These are phyloP conservation scores for Ilex aquifolium DNA, from an alignment of 257 asterid species.

Conservation along the genomic window DNA sequence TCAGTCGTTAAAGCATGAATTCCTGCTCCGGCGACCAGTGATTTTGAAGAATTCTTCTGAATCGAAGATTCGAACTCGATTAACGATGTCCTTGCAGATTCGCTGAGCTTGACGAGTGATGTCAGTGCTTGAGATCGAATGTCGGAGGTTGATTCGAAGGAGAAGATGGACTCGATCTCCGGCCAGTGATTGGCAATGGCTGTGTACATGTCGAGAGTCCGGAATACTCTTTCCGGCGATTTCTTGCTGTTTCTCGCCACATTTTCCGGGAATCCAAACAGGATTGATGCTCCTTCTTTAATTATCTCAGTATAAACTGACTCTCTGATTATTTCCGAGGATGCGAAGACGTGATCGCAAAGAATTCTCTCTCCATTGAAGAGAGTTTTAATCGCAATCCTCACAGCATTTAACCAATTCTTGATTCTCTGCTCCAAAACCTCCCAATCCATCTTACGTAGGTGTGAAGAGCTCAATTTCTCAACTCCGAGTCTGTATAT, in stretches of 20 bases:
- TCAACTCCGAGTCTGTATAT: too few species aligned
- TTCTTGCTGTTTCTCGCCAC: not conserved
- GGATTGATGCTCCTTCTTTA: not conserved
- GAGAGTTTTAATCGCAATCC: not conserved
- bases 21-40: not conserved
- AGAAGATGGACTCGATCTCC: not conserved
- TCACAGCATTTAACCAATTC: not conserved
- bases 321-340: not conserved
- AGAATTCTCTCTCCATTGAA: not conserved
- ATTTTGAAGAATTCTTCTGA: not conserved
- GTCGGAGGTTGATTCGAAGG: not conserved
- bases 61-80: not conserved
- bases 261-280: not conserved
- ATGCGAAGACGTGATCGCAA: not conserved
- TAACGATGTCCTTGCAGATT: not conserved
- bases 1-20: not conserved
- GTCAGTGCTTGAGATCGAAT: not conserved
- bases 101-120: not conserved
- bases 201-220: not conserved
- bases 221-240: not conserved
- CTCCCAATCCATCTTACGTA: constrained; percentile 1
- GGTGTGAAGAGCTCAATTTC: too few species aligned
- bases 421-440: not conserved
- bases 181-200: not conserved
- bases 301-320: not conserved